Evolutionary conservation across 257 asterid species (phyloP).

Genomic region (Lantana camara): DNA sequence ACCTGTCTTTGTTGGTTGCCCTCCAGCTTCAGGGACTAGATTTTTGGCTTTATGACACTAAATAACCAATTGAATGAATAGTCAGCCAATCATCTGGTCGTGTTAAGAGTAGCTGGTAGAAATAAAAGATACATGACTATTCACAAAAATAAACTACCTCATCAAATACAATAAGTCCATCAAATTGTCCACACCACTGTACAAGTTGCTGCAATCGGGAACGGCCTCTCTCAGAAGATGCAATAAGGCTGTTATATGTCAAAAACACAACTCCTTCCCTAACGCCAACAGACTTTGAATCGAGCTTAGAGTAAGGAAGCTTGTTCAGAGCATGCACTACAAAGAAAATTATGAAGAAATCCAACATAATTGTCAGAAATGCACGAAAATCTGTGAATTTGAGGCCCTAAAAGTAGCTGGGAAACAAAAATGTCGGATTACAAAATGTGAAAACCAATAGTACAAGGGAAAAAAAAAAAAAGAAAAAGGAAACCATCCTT

Average conservation of each 20-base stretch:
- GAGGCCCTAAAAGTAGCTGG: not conserved
- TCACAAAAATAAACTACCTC: constrained; percentile 60
- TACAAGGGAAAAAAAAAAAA: constrained; percentile 6
- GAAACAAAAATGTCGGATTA: constrained; percentile 1
- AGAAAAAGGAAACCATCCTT: constrained; percentile 16
- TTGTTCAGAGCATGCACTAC: constrained; percentile 97
- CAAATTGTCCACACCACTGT: constrained; percentile 88
- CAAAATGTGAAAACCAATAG: constrained; percentile 5
- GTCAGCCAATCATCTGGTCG: constrained; percentile 15
- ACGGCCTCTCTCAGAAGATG: constrained; percentile 98
- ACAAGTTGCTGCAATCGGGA: constrained; percentile 95
- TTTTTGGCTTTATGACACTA: constrained; percentile 99
- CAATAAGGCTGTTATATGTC: constrained; percentile 98
- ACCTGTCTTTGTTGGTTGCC: constrained; percentile 93
- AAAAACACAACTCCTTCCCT: constrained; percentile 92
- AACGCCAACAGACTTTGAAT: constrained; percentile 79
- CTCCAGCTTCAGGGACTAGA: constrained; percentile 97
- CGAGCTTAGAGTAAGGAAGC: constrained; percentile 98
- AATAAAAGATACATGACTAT: constrained; percentile 15
- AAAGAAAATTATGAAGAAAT: constrained; percentile 32
- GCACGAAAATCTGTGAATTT: constrained; percentile 10
- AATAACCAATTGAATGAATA: constrained; percentile 30
- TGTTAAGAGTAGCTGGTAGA: constrained; percentile 23
- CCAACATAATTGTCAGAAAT: constrained; percentile 31
- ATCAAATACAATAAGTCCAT: constrained; percentile 90